phyloP scores from a whole-genome alignment of 2,329 filamentous ascomycete genomes.

The Didymella glomerata region DNA sequence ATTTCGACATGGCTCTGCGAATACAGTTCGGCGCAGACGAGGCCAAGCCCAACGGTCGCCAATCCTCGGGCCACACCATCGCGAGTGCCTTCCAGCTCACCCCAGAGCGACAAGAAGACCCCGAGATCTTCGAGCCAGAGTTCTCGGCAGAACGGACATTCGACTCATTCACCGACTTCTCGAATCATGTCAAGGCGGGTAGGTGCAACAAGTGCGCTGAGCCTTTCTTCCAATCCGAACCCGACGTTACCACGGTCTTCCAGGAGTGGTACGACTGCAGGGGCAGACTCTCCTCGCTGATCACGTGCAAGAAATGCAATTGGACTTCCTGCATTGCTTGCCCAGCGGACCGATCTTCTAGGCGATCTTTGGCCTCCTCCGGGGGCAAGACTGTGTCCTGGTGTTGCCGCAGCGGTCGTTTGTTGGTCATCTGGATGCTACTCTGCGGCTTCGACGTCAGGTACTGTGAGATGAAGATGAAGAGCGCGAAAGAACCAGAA shows the following conservation, averaged over 20 bases:
- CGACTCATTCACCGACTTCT: constrained; percentile 23
- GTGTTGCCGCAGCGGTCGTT: constrained; percentile 48
- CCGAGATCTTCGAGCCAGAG: constrained; percentile 15
- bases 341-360: constrained; percentile 9
- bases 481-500: constrained; percentile 19
- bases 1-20: constrained; percentile 8
- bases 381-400: constrained; percentile 32
- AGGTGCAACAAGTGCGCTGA: constrained; percentile 26
- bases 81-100: not conserved
- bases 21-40: not conserved
- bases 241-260: constrained; percentile 25
- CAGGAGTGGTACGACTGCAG: constrained; percentile 26
- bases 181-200: constrained; percentile 19
- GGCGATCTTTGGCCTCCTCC: constrained; percentile 9
- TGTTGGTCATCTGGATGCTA: constrained; percentile 50
- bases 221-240: constrained; percentile 18
- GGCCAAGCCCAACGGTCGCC: not conserved
- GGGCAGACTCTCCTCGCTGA: constrained; percentile 16
- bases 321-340: constrained; percentile 32
- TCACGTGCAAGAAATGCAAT: constrained; percentile 32
- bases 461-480: constrained; percentile 22
- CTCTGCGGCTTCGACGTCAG: constrained; percentile 50
- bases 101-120: not conserved
- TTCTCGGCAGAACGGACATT: constrained; percentile 4
- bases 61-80: not conserved